These are phyloP conservation scores for Pythium apleroticum DNA, from an alignment of 352 stramenopile species.

Conservation along the genomic window DNA sequence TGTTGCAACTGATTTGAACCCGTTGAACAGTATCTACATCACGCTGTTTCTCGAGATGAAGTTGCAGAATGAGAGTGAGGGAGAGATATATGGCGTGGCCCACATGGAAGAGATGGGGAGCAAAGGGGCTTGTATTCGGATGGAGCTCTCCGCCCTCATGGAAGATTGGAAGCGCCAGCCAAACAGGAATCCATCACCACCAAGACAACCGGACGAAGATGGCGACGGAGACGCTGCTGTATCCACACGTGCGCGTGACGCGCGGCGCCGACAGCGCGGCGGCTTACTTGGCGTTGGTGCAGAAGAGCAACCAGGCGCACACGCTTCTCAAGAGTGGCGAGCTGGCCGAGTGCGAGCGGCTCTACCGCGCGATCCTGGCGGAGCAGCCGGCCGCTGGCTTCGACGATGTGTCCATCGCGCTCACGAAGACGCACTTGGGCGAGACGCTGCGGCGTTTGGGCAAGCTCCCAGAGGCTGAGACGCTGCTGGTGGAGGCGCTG, in stretches of 20 bases:
- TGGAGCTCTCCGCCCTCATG: background rate
- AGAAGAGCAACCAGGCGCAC: conserved; percentile 44
- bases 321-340: conserved; percentile 41
- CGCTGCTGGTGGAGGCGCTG: conserved; percentile 44
- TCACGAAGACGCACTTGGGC: conserved; percentile 60
- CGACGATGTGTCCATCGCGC: conserved; percentile 52
- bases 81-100: conserved; percentile 6
- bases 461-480: conserved; percentile 48
- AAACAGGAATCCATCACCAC: background rate
- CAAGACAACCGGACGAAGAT: conserved; percentile 7
- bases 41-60: background rate
- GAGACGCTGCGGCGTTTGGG: conserved; percentile 47
- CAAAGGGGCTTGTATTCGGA: conserved; percentile 6
- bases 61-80: conserved; percentile 20
- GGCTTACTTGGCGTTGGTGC: conserved; percentile 50
- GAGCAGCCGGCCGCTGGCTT: conserved; percentile 54
- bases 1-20: conserved; percentile 15
- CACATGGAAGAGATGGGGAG: conserved; percentile 4
- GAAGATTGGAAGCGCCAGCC: conserved; percentile 2
- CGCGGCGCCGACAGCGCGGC: conserved; percentile 32
- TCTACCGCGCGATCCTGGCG: conserved; percentile 47
- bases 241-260: conserved; percentile 34
- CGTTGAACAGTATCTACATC: background rate
- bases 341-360: conserved; percentile 37
- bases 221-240: conserved; percentile 24